These are phyloP conservation scores for Geranium incanum DNA, from an alignment of 441 rosid genomes.

Conservation along the genomic window DNA sequence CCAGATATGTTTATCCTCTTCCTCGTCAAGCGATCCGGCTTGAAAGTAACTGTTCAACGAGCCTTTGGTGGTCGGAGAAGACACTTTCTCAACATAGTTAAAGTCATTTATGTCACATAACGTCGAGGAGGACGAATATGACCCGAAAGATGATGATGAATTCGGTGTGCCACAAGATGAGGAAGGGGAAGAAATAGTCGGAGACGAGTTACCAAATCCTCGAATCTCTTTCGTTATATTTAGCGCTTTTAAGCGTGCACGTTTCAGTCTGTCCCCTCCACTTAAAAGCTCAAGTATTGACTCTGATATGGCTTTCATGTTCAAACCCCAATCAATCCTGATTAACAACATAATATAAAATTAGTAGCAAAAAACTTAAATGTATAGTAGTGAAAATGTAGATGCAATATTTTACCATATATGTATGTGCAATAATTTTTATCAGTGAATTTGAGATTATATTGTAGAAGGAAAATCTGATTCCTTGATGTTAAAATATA, in stretches of 20 bases:
- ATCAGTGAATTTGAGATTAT: too few species aligned
- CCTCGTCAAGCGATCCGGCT: background rate
- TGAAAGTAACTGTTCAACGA: background rate
- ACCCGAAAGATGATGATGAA: conserved; percentile 28
- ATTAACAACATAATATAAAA: background rate
- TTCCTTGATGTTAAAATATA: too few species aligned
- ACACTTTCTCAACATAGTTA: conserved; percentile 12
- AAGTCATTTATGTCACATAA: conserved; percentile 11
- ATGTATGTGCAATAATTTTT: background rate
- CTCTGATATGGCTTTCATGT: conserved; percentile 40
- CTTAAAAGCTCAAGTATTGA: conserved; percentile 23
- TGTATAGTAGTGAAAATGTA: too few species aligned
- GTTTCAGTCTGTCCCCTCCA: conserved; percentile 33
- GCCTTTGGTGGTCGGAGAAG: conserved; percentile 1
- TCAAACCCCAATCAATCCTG: conserved; percentile 49
- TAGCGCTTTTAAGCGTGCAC: conserved; percentile 41
- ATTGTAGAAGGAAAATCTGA: too few species aligned
- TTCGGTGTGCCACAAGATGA: conserved; percentile 8
- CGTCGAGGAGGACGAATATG: conserved; percentile 23
- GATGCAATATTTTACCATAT: too few species aligned
- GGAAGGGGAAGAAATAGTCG: conserved; percentile 15
- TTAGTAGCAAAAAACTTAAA: too few species aligned
- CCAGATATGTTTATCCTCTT: conserved; percentile 23
- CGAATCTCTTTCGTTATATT: conserved; percentile 43
- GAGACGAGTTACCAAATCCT: conserved; percentile 38